Conservation (phyloP, 2,329 filamentous ascomycete species). For the Colletotrichum lindemuthianum region DNA sequence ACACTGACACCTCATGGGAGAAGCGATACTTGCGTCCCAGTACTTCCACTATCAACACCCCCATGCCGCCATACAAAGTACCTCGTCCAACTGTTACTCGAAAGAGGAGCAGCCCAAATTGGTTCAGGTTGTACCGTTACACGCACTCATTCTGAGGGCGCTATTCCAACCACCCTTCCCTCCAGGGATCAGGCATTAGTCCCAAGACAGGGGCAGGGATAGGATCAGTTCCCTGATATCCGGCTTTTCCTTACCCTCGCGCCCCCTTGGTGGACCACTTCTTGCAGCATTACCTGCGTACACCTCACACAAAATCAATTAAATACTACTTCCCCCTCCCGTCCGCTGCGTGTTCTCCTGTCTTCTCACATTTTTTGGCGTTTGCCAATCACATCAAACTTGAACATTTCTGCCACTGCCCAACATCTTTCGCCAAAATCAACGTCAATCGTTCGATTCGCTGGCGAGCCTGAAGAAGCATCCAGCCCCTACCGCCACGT, state of each 20-base stretch:
- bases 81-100: too few species aligned
- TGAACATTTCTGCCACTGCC: constrained; percentile 8
- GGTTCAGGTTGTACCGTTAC: too few species aligned
- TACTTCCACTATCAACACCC: too few species aligned
- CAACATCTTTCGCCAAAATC: constrained; percentile 4
- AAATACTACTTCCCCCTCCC: constrained; percentile 39
- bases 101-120: too few species aligned
- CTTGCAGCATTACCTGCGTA: not conserved
- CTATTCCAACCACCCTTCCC: too few species aligned
- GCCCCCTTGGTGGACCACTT: too few species aligned
- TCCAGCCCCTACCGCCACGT: constrained; percentile 43
- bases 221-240: too few species aligned
- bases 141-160: too few species aligned
- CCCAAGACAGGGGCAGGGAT: too few species aligned
- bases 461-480: constrained; percentile 42
- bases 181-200: too few species aligned
- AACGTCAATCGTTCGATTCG: constrained; percentile 26
- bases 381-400: constrained; percentile 48
- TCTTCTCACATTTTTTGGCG: constrained; percentile 48
- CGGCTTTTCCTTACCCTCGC: not conserved
- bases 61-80: too few species aligned
- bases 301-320: constrained; percentile 34
- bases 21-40: too few species aligned
- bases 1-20: not conserved
- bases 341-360: constrained; percentile 35